Base-by-base conservation (phyloP, 2,329 filamentous ascomycete species). In the Rhynchosporium agropyri region DNA sequence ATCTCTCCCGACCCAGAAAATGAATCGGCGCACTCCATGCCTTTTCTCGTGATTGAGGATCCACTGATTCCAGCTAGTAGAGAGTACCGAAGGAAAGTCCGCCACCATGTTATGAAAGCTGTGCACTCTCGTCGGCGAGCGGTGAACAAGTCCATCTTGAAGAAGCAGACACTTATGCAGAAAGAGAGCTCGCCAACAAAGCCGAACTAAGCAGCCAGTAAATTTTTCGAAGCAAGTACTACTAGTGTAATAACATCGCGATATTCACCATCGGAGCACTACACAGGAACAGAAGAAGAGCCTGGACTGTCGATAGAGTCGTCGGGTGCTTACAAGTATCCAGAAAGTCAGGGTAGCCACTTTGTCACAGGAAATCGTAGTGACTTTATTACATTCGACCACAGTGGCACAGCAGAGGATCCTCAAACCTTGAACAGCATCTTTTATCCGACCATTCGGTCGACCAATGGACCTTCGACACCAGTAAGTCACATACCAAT, bases 21-120 rank as follows among this genome's bases (percentile, higher is more conserved):
- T 28, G 51, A 54, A 15, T 15, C 1, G 13, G 8, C 12, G 33
- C 56, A 9, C 4, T 33, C 53, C 2, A 33, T 64, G 8, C 38
- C 51, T 5, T 64, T 64, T n/a, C 58, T 64, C 15, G 58, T 64
- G 31, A 49, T 58, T 26, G 29, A 61, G 20, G 54, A 64, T 26
- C 62, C 62, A 26, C 58, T 61, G 4, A 46, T 38, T 43, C 58
- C 62, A 15, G 46, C 43, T n/a, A 53, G 42, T n/a, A 49, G 28
- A n/a, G 48, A 58, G 26, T 54, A 64, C 26, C 54, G 48, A 13
- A 61, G 54, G 55, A 45, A 43, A 49, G 53, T 64, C 28, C 62
- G 62, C 20, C 59, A 54, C 40, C 62, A 64, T 61, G 62, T 58
- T 7, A 61, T 61, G 58, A 48, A 51, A 43, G 36, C 51, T 28